Percentiles rank a stretch among this genome's conserved stretches.
phyloP scores from a whole-genome alignment of 2,329 filamentous ascomycete species.

The Stemphylium vesicarium region DNA sequence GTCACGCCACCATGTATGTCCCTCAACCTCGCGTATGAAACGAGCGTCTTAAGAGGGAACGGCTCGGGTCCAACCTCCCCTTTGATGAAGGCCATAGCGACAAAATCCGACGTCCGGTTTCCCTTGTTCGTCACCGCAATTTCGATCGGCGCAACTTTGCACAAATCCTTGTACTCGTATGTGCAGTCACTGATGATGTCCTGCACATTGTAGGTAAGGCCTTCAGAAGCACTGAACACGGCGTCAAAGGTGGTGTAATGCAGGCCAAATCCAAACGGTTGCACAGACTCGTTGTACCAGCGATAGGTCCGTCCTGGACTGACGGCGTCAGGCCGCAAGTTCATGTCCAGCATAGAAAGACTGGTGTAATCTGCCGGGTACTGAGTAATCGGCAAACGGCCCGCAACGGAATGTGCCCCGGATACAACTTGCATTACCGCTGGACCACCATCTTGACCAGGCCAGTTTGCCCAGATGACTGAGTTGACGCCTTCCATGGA shows the following conservation, averaged over 20 bases:
- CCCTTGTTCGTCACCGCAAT: constrained; percentile 59
- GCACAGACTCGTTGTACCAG: constrained; percentile 62
- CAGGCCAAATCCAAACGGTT: constrained; percentile 62
- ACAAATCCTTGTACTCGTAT: constrained; percentile 36
- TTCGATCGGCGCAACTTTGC: constrained; percentile 47
- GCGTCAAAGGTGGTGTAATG: constrained; percentile 64
- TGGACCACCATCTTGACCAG: constrained; percentile 64
- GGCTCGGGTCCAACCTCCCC: constrained; percentile 58
- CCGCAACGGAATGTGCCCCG: constrained; percentile 59
- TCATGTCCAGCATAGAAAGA: constrained; percentile 64
- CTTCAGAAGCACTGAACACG: not conserved
- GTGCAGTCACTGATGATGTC: constrained; percentile 47
- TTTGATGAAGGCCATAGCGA: constrained; percentile 58
- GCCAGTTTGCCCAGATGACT: constrained; percentile 65
- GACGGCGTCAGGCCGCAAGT: constrained; percentile 53
- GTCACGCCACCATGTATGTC: constrained; percentile 45
- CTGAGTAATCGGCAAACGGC: constrained; percentile 61
- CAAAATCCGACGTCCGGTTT: constrained; percentile 57
- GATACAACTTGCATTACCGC: constrained; percentile 63
- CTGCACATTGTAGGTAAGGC: constrained; percentile 40
- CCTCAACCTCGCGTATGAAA: constrained; percentile 57
- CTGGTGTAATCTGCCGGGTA: constrained; percentile 61
- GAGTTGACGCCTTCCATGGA: constrained; percentile 57
- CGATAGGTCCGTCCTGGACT: constrained; percentile 64
- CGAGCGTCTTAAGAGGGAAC: constrained; percentile 60